Evolutionary conservation across 345 rosid species (phyloP).

Genomic region (Gynandropsis gynandra): DNA sequence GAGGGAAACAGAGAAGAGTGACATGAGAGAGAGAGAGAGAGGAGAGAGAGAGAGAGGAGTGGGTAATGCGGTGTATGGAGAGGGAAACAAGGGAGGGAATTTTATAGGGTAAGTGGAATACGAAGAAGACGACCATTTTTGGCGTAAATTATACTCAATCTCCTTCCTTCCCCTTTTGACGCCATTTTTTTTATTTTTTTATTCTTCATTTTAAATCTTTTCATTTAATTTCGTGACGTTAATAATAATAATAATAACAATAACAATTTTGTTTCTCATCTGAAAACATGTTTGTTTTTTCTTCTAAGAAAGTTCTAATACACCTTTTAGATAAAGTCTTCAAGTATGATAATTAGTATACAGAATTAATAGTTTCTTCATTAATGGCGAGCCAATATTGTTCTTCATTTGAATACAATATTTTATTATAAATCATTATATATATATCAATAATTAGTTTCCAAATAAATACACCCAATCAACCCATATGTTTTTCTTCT

Average conservation of each 20-base stretch:
- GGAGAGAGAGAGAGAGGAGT: slow-evolving; percentile 18
- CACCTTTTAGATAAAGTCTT: too few species aligned
- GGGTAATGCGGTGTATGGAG: slow-evolving; percentile 17
- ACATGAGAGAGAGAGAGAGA: neutral
- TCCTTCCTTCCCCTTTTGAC: slow-evolving; percentile 31
- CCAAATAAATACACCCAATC: too few species aligned
- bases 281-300: too few species aligned
- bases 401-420: too few species aligned
- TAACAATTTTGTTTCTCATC: too few species aligned
- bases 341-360: neutral
- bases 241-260: neutral
- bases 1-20: neutral
- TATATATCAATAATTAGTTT: too few species aligned
- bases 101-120: slow-evolving; percentile 29
- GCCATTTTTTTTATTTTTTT: slow-evolving; percentile 23
- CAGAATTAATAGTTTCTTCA: too few species aligned
- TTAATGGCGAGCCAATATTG: too few species aligned
- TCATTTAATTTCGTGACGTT: slow-evolving; percentile 15
- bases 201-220: slow-evolving; percentile 11
- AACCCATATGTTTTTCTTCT: too few species aligned
- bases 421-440: too few species aligned
- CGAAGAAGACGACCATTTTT: slow-evolving; percentile 14
- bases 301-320: too few species aligned
- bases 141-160: slow-evolving; percentile 37
- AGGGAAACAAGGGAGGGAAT: slow-evolving; percentile 32